Conservation (phyloP, 2,329 filamentous ascomycete genomes). For the Cercospora citrullina region DNA sequence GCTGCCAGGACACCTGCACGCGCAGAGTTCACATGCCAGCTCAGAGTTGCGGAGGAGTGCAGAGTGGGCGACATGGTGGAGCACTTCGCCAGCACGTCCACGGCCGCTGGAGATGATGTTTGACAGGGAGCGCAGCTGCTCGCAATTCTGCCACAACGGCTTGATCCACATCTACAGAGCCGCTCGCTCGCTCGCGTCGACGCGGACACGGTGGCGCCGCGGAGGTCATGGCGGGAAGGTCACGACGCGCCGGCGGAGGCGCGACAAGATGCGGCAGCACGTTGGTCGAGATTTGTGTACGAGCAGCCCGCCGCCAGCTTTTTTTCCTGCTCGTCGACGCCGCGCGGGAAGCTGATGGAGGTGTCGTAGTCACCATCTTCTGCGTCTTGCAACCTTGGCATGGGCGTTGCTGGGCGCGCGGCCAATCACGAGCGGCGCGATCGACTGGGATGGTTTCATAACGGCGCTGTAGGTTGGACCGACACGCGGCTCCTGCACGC, state of each 20-base stretch:
- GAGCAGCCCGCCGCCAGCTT: neutral
- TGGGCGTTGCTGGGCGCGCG: neutral
- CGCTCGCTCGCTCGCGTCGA: neutral
- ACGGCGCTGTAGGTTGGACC: neutral
- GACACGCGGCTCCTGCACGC: slow-evolving; percentile 12
- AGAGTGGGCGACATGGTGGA: neutral
- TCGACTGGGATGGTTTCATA: slow-evolving; percentile 6
- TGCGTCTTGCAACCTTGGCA: neutral
- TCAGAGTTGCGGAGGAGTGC: neutral
- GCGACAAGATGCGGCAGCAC: neutral
- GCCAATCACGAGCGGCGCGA: slow-evolving; percentile 7
- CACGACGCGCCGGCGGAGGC: neutral
- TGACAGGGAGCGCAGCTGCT: slow-evolving; percentile 19
- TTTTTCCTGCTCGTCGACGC: neutral
- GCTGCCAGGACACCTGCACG: neutral
- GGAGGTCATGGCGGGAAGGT: neutral
- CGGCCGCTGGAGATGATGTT: slow-evolving; percentile 23
- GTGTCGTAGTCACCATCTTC: neutral
- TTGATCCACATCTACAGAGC: slow-evolving; percentile 1
- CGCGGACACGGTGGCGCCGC: neutral
- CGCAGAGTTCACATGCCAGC: neutral
- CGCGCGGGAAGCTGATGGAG: neutral
- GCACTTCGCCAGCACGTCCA: neutral
- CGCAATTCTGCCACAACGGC: slow-evolving; percentile 25
- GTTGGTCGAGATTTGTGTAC: neutral